These are phyloP conservation scores for Rugosomyces carneus DNA, from an alignment of 1,284 basidiomycete species.

Conservation along the genomic window DNA sequence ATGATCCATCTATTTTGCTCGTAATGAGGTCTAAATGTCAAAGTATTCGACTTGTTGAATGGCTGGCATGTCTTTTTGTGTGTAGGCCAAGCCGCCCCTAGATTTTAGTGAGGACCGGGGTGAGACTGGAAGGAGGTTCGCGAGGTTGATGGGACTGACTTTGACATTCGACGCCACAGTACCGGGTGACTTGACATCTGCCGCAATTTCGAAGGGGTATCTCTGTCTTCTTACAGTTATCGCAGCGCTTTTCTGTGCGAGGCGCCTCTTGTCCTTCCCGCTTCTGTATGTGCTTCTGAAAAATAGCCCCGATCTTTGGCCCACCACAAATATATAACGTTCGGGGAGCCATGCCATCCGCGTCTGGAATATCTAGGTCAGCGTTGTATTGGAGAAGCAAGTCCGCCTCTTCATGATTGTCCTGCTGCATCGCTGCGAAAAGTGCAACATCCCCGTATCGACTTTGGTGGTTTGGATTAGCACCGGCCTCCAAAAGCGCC, in stretches of 20 bases:
- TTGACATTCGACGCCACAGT: constrained; percentile 51
- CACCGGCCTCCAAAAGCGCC: constrained; percentile 36
- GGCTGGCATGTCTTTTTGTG: constrained; percentile 45
- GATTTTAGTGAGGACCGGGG: background rate
- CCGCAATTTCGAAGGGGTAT: constrained; percentile 35
- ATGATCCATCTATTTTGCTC: background rate
- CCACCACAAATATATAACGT: constrained; percentile 32
- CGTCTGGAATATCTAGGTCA: constrained; percentile 40
- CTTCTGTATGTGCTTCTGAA: constrained; percentile 43
- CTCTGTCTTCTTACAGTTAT: constrained; percentile 27
- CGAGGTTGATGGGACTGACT: constrained; percentile 16
- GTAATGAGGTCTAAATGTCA: constrained; percentile 43
- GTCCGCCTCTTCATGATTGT: constrained; percentile 31
- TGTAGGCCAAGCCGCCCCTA: constrained; percentile 40
- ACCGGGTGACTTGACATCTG: constrained; percentile 38
- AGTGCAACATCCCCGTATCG: constrained; percentile 43
- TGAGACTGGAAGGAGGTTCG: no score
- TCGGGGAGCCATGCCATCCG: constrained; percentile 29
- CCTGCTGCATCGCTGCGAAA: constrained; percentile 30
- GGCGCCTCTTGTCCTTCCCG: constrained; percentile 35
- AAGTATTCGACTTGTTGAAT: constrained; percentile 35
- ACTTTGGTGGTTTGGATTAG: constrained; percentile 39
- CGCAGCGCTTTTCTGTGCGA: constrained; percentile 37
- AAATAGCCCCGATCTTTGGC: constrained; percentile 38
- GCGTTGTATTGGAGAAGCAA: constrained; percentile 45